A percentile compares a stretch with the other conserved stretches of the same genome.
phyloP scores from a whole-genome alignment of 352 stramenopile species.

The Saprolegnia diclina region DNA sequence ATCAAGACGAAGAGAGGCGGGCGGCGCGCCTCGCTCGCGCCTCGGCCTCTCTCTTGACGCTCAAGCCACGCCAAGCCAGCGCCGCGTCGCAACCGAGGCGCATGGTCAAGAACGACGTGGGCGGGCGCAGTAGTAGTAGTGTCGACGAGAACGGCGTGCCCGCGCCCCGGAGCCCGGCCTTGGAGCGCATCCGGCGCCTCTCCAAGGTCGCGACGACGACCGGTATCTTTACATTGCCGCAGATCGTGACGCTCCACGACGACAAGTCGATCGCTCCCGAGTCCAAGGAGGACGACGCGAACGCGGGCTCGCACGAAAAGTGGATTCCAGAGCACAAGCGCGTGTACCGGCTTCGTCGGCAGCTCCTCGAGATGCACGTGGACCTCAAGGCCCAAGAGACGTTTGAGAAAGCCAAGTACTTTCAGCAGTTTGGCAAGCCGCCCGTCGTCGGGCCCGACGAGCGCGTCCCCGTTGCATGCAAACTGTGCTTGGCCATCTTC shows the following conservation, averaged over 20 bases:
- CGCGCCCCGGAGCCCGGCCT: neutral
- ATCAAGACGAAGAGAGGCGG: neutral
- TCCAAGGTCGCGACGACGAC: neutral
- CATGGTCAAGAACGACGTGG: neutral
- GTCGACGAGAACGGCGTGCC: too few relatives aligned
- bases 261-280: neutral
- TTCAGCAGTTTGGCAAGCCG: neutral
- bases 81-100: neutral
- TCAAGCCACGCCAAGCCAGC: neutral
- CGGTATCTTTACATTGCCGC: conserved; percentile 3
- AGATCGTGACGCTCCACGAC: conserved; percentile 7
- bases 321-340: conserved; percentile 19
- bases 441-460: neutral
- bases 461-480: neutral
- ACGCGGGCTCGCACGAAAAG: neutral
- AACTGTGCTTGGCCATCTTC: conserved; percentile 17
- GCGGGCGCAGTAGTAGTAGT: too few relatives aligned
- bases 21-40: too few relatives aligned
- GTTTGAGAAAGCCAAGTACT: neutral
- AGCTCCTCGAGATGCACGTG: conserved; percentile 6
- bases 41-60: too few relatives aligned
- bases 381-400: conserved; percentile 10
- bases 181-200: neutral
- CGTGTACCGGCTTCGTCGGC: conserved; percentile 8
- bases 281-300: neutral